Conservation (phyloP, 192 early-diverging fungal species). For the Backusella psychrophila region DNA sequence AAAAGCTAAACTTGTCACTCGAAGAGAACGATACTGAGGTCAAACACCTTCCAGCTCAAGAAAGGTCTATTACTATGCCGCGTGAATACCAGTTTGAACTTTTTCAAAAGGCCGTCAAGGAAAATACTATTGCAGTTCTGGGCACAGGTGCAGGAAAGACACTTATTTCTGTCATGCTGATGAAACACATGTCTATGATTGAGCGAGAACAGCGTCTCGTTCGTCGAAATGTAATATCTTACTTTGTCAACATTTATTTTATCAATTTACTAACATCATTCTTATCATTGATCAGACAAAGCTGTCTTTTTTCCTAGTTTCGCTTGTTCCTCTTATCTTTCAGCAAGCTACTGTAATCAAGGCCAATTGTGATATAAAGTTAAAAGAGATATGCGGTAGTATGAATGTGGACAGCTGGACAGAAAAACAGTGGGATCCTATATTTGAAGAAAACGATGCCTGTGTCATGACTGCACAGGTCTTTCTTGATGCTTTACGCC, state of each 20-base stretch:
- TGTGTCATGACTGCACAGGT: conserved; percentile 87
- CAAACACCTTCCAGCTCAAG: neutral
- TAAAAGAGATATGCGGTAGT: conserved; percentile 66
- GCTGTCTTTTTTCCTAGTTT: conserved; percentile 74
- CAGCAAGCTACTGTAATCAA: conserved; percentile 80
- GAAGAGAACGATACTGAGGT: neutral
- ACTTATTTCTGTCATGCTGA: conserved; percentile 83
- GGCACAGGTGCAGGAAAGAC: conserved; percentile 97
- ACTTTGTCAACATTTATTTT: conserved; percentile 1
- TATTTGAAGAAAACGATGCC: conserved; percentile 61
- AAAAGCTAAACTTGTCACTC: neutral
- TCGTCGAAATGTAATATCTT: conserved; percentile 28
- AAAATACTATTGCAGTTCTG: conserved; percentile 86
- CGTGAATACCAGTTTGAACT: conserved; percentile 86
- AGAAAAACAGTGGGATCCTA: conserved; percentile 52
- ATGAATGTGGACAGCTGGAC: conserved; percentile 62
- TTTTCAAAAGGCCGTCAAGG: conserved; percentile 56
- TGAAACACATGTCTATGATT: conserved; percentile 64
- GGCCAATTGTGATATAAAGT: conserved; percentile 58
- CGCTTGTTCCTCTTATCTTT: conserved; percentile 78
- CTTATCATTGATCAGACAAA: conserved; percentile 34
- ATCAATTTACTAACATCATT: neutral
- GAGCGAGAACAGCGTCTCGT: conserved; percentile 34
- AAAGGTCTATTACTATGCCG: conserved; percentile 28
- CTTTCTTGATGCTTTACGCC: conserved; percentile 70